Evolutionary conservation across 176 grass and related monocot species (phyloP), one percentile per base, ranked within the genome.

Genomic region (Secale cereale): DNA sequence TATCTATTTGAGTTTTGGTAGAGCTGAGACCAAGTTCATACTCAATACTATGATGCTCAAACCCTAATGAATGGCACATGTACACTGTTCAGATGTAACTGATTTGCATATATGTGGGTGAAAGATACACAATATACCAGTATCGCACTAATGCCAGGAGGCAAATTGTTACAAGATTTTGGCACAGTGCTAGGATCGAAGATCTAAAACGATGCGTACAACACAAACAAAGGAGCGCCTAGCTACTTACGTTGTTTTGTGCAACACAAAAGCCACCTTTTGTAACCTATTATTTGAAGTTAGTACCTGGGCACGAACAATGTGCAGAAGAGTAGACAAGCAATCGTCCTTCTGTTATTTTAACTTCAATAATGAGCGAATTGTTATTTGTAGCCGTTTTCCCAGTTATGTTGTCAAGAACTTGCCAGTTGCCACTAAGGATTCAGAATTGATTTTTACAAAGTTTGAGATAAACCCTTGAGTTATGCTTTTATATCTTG

Each of bases 401-500:
- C 30, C 26, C 19, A 65, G 26, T 73, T 82, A 43, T 20, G 45
- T 78, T 86, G 28, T 78, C 19, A 86, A 26, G 63, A 63, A 82
- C 25, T 70, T 71, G 27, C 20, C 14, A 52, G 63, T 82, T 83
- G 40, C 74, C 43, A 74, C 17, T 65, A 45, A 68, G 74, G 30
- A 39, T 75, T 80, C 4, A 60, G 5, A 79, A 83, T 52, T 46
- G 23, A 16, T 83, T 71, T 71, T 80, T 87, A 67, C 59, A 63
- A 64, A 50, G 50, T 78, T 86, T 25, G 40, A 78, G 17, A 82
- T 28, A 56, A 66, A 61, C 54, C 29, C 23, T 85, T 45, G 70
- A 74, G 71, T 74, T 70, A 60, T 39, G 26, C 28, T 61, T 77
- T 79, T 81, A 82, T 70, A 75, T 65, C 63, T 76, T 90, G 76